Conservation (phyloP, 192 early-diverging fungal species). For the Mortierella claussenii region DNA sequence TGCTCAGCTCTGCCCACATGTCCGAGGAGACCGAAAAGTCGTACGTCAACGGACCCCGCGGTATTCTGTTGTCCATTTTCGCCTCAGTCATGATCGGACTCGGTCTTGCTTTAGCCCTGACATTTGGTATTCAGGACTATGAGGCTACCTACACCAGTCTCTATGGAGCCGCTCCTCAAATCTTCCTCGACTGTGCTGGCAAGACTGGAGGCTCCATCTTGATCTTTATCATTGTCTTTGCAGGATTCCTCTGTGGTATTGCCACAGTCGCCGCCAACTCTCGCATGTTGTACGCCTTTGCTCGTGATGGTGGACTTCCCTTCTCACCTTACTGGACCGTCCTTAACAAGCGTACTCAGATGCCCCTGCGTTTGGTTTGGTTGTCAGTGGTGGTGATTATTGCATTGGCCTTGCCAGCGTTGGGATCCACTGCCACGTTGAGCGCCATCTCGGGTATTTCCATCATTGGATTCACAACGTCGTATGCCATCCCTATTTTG, state of each 20-base stretch:
- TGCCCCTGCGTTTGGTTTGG: slow-evolving; percentile 56
- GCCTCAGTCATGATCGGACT: slow-evolving; percentile 46
- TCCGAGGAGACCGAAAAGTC: slow-evolving; percentile 56
- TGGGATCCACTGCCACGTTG: slow-evolving; percentile 54
- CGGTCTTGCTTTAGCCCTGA: slow-evolving; percentile 49
- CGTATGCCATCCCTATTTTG: slow-evolving; percentile 54
- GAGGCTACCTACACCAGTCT: slow-evolving; percentile 24
- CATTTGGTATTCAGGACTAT: slow-evolving; percentile 55
- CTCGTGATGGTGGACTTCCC: slow-evolving; percentile 61
- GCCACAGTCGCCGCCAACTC: slow-evolving; percentile 58
- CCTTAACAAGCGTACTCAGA: slow-evolving; percentile 46
- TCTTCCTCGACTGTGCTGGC: slow-evolving; percentile 58
- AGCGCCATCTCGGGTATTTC: slow-evolving; percentile 55
- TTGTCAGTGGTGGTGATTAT: slow-evolving; percentile 41
- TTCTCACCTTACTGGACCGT: slow-evolving; percentile 46
- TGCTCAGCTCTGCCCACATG: slow-evolving; percentile 47
- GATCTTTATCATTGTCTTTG: slow-evolving; percentile 56
- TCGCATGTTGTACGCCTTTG: slow-evolving; percentile 60
- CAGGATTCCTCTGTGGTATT: slow-evolving; percentile 55
- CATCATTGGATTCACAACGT: slow-evolving; percentile 53
- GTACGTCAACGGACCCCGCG: slow-evolving; percentile 49
- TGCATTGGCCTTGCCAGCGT: slow-evolving; percentile 44
- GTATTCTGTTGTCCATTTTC: slow-evolving; percentile 51
- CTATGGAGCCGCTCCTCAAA: slow-evolving; percentile 46
- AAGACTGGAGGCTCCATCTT: slow-evolving; percentile 44